Conservation (phyloP, 2,329 filamentous ascomycete genomes). For the Coniochaeta sp. region DNA sequence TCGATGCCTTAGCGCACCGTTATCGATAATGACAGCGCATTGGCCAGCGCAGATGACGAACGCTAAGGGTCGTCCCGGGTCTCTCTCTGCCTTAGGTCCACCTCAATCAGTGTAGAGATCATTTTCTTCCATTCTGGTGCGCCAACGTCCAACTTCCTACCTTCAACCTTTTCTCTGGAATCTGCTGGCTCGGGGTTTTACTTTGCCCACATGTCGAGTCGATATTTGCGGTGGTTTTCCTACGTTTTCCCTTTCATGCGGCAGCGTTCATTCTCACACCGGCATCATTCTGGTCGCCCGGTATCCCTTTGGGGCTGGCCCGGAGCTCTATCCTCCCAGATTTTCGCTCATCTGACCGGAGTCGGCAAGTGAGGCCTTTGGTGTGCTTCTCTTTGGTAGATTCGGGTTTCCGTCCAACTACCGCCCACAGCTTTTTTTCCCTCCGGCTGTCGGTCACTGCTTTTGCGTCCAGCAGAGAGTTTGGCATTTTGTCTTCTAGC, state of each 20-base stretch:
- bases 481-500: background rate
- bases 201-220: background rate
- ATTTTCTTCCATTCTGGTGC: background rate
- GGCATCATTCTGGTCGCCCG: background rate
- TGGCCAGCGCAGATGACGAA: background rate
- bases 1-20: background rate
- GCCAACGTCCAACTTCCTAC: background rate
- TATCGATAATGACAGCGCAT: background rate
- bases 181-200: background rate
- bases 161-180: background rate
- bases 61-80: background rate
- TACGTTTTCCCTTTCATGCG: background rate
- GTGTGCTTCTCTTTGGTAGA: background rate
- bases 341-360: background rate
- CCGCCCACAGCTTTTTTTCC: background rate
- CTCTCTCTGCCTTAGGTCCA: no score
- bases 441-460: background rate
- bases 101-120: no score
- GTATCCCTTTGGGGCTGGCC: background rate
- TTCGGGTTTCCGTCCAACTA: background rate
- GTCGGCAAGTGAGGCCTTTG: background rate
- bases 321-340: background rate
- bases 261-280: background rate
- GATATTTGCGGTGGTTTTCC: background rate
- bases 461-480: background rate